Evolutionary conservation across 805 yeast species (phyloP).

Genomic region (Isabelozyma rhagii): DNA sequence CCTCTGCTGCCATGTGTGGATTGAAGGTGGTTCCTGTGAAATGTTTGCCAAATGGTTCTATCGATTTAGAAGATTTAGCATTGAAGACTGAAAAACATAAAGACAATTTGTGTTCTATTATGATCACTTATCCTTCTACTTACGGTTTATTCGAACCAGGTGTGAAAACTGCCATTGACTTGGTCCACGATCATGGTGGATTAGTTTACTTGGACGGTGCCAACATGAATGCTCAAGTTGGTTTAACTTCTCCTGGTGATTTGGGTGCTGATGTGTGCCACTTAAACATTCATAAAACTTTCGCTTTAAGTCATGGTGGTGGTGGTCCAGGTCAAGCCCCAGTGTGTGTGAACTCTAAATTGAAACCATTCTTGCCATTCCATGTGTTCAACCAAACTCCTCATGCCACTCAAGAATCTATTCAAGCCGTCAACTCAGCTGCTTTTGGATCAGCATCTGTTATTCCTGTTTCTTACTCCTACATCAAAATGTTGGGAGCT

Average conservation of each 20-base stretch:
- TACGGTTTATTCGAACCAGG: slow-evolving; percentile 96
- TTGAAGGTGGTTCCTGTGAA: slow-evolving; percentile 90
- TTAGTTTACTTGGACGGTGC: slow-evolving; percentile 98
- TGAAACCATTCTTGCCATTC: slow-evolving; percentile 76
- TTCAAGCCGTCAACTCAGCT: slow-evolving; percentile 83
- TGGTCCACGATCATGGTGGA: slow-evolving; percentile 84
- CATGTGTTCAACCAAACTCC: slow-evolving; percentile 64
- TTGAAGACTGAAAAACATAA: slow-evolving; percentile 69
- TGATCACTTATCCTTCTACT: slow-evolving; percentile 98
- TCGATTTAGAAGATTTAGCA: slow-evolving; percentile 74
- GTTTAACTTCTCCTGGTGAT: slow-evolving; percentile 95
- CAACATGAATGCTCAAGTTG: slow-evolving; percentile 98
- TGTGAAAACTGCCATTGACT: slow-evolving; percentile 78
- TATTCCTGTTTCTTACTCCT: slow-evolving; percentile 89
- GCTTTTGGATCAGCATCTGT: slow-evolving; percentile 96
- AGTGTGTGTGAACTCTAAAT: slow-evolving; percentile 83
- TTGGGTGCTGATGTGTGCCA: slow-evolving; percentile 98
- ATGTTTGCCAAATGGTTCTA: slow-evolving; percentile 80
- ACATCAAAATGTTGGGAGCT: slow-evolving; percentile 92
- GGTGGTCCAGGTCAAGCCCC: slow-evolving; percentile 99
- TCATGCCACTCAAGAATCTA: slow-evolving; percentile 45
- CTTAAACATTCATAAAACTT: slow-evolving; percentile 93
- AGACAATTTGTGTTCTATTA: slow-evolving; percentile 77
- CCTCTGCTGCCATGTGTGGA: slow-evolving; percentile 97
- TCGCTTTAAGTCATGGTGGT: slow-evolving; percentile 98